A percentile compares a stretch with the other conserved stretches of the same genome.
Evolutionary conservation across 78 protist genomes (phyloP).

Genomic region (Dictyostelium intermedium): DNA sequence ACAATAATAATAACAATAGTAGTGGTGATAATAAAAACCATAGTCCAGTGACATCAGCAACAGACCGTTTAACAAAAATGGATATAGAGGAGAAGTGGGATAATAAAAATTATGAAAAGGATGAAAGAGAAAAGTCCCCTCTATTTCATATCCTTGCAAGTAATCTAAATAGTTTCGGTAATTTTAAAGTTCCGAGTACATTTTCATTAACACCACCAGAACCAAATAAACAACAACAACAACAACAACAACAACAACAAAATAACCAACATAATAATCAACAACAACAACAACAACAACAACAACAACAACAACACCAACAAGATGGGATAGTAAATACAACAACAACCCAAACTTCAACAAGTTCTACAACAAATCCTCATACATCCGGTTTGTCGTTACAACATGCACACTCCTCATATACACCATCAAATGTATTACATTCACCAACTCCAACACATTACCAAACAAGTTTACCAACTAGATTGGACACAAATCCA

Average conservation of each 20-base stretch:
- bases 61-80: constrained; percentile 46
- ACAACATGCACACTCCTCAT: constrained; percentile 2
- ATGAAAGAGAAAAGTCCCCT: background rate
- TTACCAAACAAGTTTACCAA: background rate
- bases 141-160: constrained; percentile 6
- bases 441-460: background rate
- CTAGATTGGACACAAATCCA: background rate
- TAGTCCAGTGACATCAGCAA: constrained; percentile 26
- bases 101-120: background rate
- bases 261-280: background rate
- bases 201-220: background rate
- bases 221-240: background rate
- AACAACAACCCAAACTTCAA: background rate
- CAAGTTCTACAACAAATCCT: background rate
- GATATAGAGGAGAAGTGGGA: constrained; percentile 53
- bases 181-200: background rate
- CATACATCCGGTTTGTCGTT: background rate
- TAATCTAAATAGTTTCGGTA: constrained; percentile 56
- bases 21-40: background rate
- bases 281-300: background rate
- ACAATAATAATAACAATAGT: background rate
- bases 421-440: background rate
- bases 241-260: background rate
- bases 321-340: background rate
- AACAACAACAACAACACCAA: background rate